Evolutionary conservation across 805 yeast species (phyloP), one percentile per base, ranked within the genome.

Genomic region (Candida nitratophila): DNA sequence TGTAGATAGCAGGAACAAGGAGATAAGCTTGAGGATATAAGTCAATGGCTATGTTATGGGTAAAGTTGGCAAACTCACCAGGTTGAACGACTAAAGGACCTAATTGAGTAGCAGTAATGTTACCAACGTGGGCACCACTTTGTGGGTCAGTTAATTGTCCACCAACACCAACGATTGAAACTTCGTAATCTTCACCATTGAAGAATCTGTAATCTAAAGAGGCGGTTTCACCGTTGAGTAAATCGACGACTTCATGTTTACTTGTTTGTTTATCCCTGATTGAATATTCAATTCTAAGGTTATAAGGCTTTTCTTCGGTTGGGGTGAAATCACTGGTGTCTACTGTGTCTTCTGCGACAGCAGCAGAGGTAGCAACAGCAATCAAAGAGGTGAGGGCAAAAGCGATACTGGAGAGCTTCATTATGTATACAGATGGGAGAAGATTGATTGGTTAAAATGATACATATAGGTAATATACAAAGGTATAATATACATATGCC

Each of bases 141-240:
- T 64, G 65, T 22, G 85, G 79, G 47, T 79, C 71, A 44, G 73
- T 66, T 62, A 85, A 71, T 43, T 71, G 56, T 44, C 93, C 93
- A 43, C 86, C 83, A 44, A 82, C 77, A 46, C 88, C 93, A 39
- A 79, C 75, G 44, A 86, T 62, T 19, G 74, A 66, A 36, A 76
- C 68, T 5, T 70, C 70, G 15, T 57, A 62, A 7, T 73, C 74
- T 50, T 81, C 85, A 32, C 70, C 63, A 56, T 83, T 83, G 41
- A 60, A 53, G 47, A 83, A 70, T 8, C 69, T 62, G 59, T 80
- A 83, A 19, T 61, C 63, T 44, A 85, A 57, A 2, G 77, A 62
- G 32, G 77, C 61, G 24, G 69, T 65, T 33, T 83, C 83, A 29
- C 82, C 82, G 50, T 75, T 74, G 46, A 45, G 50, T 27, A 71